Evolutionary conservation across 495 filamentous ascomycete species (phyloP).

Genomic region (Letharia lupina): DNA sequence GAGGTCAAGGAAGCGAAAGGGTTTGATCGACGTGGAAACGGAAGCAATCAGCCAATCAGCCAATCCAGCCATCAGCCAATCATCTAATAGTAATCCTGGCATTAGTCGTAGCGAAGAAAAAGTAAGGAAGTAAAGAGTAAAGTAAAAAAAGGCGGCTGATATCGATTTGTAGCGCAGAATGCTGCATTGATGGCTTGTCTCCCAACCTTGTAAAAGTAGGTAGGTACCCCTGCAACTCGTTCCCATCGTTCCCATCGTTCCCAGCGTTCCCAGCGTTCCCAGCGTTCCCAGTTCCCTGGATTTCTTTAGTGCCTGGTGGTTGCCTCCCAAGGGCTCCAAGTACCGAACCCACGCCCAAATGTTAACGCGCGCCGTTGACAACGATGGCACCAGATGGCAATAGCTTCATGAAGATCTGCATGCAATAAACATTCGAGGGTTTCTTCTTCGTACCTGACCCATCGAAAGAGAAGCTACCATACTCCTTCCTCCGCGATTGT

Average conservation of each 20-base stretch:
- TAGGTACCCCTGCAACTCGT: neutral
- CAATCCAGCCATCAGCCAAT: neutral
- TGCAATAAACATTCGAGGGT: neutral
- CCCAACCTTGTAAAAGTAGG: neutral
- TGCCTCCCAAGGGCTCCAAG: neutral
- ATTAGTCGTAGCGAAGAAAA: neutral
- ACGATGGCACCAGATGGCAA: conserved; percentile 1
- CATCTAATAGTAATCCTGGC: neutral
- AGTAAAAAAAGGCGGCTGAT: neutral
- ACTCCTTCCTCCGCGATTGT: neutral
- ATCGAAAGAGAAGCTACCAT: neutral
- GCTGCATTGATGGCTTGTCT: neutral
- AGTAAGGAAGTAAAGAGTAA: neutral
- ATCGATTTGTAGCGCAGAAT: neutral
- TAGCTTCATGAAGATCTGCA: conserved; percentile 6
- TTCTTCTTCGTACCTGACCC: neutral
- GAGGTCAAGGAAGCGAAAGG: neutral
- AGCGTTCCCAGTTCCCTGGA: conserved; percentile 2
- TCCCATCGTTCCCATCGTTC: no score
- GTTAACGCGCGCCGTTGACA: conserved; percentile 5
- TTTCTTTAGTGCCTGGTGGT: neutral
- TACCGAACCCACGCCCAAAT: neutral
- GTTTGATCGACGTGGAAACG: conserved; percentile 3
- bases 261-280: no score
- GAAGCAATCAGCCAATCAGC: neutral